Base-by-base conservation (phyloP, 2,329 filamentous ascomycete species). In the Aspergillus glaucus region DNA sequence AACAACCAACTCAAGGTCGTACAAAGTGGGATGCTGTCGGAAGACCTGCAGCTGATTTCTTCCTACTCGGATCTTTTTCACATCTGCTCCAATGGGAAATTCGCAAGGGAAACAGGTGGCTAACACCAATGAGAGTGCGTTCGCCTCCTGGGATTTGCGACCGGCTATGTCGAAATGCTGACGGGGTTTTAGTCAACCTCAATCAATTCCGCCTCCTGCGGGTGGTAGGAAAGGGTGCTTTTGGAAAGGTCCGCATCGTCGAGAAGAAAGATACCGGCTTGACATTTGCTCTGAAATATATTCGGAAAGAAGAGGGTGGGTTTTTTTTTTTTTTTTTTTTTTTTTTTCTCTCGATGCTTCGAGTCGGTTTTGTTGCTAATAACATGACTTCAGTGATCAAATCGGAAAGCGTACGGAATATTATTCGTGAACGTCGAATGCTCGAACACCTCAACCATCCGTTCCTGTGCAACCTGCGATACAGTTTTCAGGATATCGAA, bases 401-500 rank as follows among this genome's bases (percentile, higher is more conserved):
- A 64, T 95, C 91, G 54, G 93, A 97, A 71, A 97, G 92, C 67
- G 93, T 97, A 52, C 87, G 92, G 63, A 98, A 98, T 69, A 98
- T 98, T 59, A 93, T 98, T 65, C 86, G 93, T 60, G 93, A 98
- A 76, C 83, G 93, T 55, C 85, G 92, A 66, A 98, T 98, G 93
- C 81, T 98, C 64, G 91, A 98, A 74, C 90, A 97, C 69, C 80
- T 98, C 62, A 96, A 95, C 68, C 93, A 98, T 65, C 90, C 92
- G 22, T 98, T 97, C 69, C 87, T 98, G 59, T 97, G 92, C 76
- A 98, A 98, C 71, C 76, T 98, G 76, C 87, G 93, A 62, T 98
- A 97, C 75, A 96, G 91, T 73, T 98, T 98, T 67, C 93, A 98
- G 73, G 93, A 98, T 71, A 90, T 97, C 61, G 93, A 98, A 71